Conservation (phyloP, 2,329 filamentous ascomycete species). For the Arthrobotrys megalospora region DNA sequence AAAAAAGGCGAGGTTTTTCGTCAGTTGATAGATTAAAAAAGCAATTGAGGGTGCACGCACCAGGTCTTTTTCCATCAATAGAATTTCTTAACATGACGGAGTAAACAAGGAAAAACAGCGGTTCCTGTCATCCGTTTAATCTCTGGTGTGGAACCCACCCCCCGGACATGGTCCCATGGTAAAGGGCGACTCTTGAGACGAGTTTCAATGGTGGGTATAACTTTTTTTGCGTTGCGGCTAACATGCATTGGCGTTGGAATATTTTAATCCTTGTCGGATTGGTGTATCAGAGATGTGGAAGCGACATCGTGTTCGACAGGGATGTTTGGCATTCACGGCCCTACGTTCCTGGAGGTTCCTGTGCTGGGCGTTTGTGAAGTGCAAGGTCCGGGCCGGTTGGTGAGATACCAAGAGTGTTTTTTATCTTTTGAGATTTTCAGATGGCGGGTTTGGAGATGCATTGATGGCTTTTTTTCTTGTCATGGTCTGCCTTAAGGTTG, state of each 20-base stretch:
- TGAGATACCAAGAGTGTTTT: neutral
- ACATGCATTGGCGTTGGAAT: constrained; percentile 6
- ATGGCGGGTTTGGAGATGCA: neutral
- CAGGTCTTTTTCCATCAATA: constrained; percentile 4
- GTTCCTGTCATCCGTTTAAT: constrained; percentile 35
- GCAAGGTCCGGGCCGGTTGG: constrained; percentile 29
- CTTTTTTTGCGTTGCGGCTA: constrained; percentile 40
- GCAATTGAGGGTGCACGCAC: neutral
- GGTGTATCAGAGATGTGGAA: constrained; percentile 43
- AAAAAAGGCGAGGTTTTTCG: constrained; percentile 9
- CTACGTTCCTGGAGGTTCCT: constrained; percentile 39
- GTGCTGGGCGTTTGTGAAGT: neutral
- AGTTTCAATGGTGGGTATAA: constrained; percentile 2
- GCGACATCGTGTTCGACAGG: constrained; percentile 48
- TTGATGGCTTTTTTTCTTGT: neutral
- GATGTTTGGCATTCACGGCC: constrained; percentile 54
- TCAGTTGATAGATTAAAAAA: neutral
- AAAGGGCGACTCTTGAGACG: constrained; percentile 45
- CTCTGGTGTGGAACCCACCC: constrained; percentile 11
- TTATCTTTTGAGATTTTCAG: neutral
- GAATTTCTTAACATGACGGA: constrained; percentile 9
- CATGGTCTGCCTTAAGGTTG: constrained; percentile 15
- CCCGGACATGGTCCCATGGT: constrained; percentile 26
- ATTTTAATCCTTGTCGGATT: constrained; percentile 1
- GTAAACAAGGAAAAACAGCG: constrained; percentile 3